These are phyloP conservation scores for Aspergillus neotritici DNA, from an alignment of 2,329 filamentous ascomycete species.

Conservation along the genomic window DNA sequence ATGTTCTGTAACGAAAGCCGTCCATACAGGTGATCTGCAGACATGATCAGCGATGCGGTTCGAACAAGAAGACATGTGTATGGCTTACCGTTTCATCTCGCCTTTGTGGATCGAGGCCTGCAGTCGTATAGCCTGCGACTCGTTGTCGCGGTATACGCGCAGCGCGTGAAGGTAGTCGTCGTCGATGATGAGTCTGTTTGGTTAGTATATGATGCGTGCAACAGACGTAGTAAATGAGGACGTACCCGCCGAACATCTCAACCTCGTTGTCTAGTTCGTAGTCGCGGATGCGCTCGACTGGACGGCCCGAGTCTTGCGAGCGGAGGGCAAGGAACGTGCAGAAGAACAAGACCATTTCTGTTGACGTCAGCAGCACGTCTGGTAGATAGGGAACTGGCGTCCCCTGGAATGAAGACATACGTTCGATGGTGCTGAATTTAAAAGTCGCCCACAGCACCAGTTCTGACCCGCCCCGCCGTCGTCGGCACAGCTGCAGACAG, in stretches of 20 bases:
- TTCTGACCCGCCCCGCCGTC: slow-evolving; percentile 31
- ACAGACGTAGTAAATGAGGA: background rate
- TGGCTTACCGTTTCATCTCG: slow-evolving; percentile 42
- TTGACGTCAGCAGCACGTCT: background rate
- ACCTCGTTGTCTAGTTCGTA: slow-evolving; percentile 46
- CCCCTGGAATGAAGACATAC: slow-evolving; percentile 35
- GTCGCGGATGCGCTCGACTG: slow-evolving; percentile 41
- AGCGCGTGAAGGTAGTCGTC: slow-evolving; percentile 49
- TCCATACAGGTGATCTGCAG: slow-evolving; percentile 54
- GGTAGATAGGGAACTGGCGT: background rate
- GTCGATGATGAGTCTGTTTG: slow-evolving; percentile 47
- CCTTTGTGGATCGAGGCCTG: slow-evolving; percentile 53
- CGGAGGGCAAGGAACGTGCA: slow-evolving; percentile 54
- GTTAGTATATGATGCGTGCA: slow-evolving; percentile 4
- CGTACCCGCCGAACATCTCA: slow-evolving; percentile 48
- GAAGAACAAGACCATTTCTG: slow-evolving; percentile 54
- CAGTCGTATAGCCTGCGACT: slow-evolving; percentile 49
- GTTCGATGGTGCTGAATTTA: slow-evolving; percentile 51
- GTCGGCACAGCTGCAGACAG: slow-evolving; percentile 37
- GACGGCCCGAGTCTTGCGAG: slow-evolving; percentile 46
- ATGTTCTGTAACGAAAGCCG: slow-evolving; percentile 50
- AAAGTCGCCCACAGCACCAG: slow-evolving; percentile 50
- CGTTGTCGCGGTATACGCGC: slow-evolving; percentile 49
- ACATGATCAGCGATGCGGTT: background rate
- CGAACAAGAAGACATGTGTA: background rate